phyloP scores from a whole-genome alignment of 345 rosid genomes.

The Conringia planisiliqua region DNA sequence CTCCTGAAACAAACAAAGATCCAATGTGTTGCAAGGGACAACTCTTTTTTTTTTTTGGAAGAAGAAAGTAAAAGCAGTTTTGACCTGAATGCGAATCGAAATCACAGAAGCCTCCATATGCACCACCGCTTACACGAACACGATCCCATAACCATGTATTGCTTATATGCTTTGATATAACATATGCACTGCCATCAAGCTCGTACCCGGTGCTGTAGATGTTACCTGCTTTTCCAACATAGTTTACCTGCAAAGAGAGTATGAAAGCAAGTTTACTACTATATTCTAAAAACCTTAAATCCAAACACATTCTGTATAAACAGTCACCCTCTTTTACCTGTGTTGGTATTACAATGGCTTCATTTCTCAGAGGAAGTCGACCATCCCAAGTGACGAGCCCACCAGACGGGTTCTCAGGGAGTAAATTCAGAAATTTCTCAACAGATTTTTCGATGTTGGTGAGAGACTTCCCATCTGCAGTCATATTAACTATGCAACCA shows the following conservation, averaged over 20 bases:
- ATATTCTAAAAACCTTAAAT: background rate
- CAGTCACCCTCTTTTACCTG: slow-evolving; percentile 49
- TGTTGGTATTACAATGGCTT: slow-evolving; percentile 91
- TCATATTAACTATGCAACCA: slow-evolving; percentile 81
- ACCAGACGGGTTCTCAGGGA: slow-evolving; percentile 56
- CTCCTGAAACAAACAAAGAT: slow-evolving; percentile 45
- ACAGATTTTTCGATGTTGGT: slow-evolving; percentile 52
- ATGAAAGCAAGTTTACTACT: background rate
- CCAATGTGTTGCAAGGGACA: background rate
- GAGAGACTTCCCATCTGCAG: slow-evolving; percentile 79
- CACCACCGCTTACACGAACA: slow-evolving; percentile 96
- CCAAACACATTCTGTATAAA: background rate
- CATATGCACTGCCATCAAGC: slow-evolving; percentile 87
- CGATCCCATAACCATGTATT: slow-evolving; percentile 98
- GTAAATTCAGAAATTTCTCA: slow-evolving; percentile 80
- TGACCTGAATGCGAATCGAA: slow-evolving; percentile 93
- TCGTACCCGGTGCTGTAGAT: slow-evolving; percentile 71
- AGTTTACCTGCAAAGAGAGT: slow-evolving; percentile 67
- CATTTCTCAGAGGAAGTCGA: slow-evolving; percentile 59
- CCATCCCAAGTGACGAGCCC: slow-evolving; percentile 54
- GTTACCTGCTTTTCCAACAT: slow-evolving; percentile 93
- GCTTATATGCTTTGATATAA: slow-evolving; percentile 81
- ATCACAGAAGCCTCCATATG: slow-evolving; percentile 96
- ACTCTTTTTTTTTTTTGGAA: background rate
- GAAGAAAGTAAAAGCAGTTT: background rate